Base-by-base conservation (phyloP, 345 rosid genomes). In the Bretschneidera sinensis region DNA sequence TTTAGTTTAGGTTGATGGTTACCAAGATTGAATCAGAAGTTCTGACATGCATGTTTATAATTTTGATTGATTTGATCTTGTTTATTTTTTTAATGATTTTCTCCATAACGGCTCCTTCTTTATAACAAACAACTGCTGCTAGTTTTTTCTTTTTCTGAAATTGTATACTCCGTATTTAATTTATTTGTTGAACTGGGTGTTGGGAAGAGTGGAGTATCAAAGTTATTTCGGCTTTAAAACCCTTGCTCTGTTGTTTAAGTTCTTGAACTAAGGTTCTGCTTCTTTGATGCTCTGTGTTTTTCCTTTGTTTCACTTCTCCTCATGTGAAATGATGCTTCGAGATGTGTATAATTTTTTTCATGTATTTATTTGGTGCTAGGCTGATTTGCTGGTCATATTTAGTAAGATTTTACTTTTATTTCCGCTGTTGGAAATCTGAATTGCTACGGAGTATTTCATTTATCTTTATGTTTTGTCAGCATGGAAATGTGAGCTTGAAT, bases 21-120 rank as follows among this genome's bases (percentile, higher is more conserved):
- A 18, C 45, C 51, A 51, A 58, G 65, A 66, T 54, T 55, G 59
- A 66, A 72, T 74, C 69, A n/a, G 51, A 68, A 47, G 47, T 43
- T 54, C 64, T 65, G 70, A 54, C 68, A 55, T 16, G 21, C 0
- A 9, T 56, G 25, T 16, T 51, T 45, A 48, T 43, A 31, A 35
- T 4, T 73, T 48, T 24, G 23, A 17, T 20, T 23, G 6, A 7
- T 47, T 45, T 21, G 8, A 17, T 34, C 13, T 4, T 9, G 10
- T 39, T 39, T 39, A 28, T 28, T 11, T 39, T 4, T 39, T 7
- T 1, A 39, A 11, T 39, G 45, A 9, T 31, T 31, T 31, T 31
- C 35, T 31, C 35, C 35, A 4, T 31, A 4, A 9, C 35, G 35
- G 35, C 35, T 9, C 35, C 9, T 31, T 31, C 9, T 31, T 31